A percentile compares a stretch with the other conserved stretches of the same genome.
phyloP scores from a whole-genome alignment of 371 early-diverging fungal species.

The Zychaea mexicana region DNA sequence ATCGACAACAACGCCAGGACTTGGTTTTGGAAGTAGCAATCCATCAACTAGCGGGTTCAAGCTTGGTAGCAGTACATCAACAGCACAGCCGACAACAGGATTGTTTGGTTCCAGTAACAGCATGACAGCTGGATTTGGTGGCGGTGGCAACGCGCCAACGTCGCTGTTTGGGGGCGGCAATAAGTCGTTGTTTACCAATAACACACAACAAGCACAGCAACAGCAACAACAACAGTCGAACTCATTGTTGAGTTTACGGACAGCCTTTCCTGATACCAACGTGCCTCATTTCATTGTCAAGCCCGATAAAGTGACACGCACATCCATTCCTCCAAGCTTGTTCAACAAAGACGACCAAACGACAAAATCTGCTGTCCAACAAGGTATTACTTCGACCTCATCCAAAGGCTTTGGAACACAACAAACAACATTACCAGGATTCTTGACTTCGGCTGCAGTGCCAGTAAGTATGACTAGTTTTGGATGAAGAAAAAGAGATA shows the following conservation, averaged over 20 bases:
- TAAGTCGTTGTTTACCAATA: neutral
- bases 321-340: conserved; percentile 6
- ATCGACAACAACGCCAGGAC: too few species aligned
- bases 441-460: conserved; percentile 15
- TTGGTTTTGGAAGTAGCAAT: too few species aligned
- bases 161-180: neutral
- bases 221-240: conserved; percentile 27
- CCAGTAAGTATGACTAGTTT: conserved; percentile 2
- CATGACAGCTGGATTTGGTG: neutral
- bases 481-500: neutral
- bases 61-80: too few species aligned
- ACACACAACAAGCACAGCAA: conserved; percentile 22
- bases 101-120: neutral
- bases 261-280: conserved; percentile 27
- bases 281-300: conserved; percentile 23
- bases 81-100: too few species aligned
- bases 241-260: conserved; percentile 15
- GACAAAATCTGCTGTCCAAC: neutral
- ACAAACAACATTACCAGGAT: conserved; percentile 21
- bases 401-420: conserved; percentile 9
- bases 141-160: neutral
- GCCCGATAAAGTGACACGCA: conserved; percentile 14
- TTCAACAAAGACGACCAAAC: conserved; percentile 8
- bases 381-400: neutral
- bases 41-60: too few species aligned